Percentiles rank a stretch among this genome's conserved stretches.
These are phyloP conservation scores for Dictyophora rubrovolvata DNA, from an alignment of 768 basidiomycete species.

Conservation along the genomic window DNA sequence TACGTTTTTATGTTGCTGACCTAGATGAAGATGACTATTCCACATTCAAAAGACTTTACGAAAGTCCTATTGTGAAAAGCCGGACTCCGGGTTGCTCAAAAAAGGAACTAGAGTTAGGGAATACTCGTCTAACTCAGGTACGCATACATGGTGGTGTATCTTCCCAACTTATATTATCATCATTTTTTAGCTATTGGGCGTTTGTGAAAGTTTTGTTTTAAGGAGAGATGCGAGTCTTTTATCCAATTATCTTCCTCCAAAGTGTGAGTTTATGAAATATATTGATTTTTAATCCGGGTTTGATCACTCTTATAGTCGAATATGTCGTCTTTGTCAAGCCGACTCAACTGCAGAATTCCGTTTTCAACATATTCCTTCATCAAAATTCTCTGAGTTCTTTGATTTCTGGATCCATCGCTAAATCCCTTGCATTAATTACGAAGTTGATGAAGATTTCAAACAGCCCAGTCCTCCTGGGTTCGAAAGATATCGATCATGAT, in stretches of 20 bases:
- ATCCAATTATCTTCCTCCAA: slow-evolving; percentile 80
- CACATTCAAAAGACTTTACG: slow-evolving; percentile 74
- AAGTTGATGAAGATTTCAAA: slow-evolving; percentile 86
- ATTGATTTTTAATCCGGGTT: background rate
- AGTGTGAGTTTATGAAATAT: slow-evolving; percentile 43
- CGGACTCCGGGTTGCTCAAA: slow-evolving; percentile 63
- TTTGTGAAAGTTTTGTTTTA: slow-evolving; percentile 84
- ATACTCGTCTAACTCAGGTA: slow-evolving; percentile 71
- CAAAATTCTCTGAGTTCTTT: slow-evolving; percentile 61
- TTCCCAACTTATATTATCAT: background rate
- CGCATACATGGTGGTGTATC: background rate
- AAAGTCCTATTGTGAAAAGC: slow-evolving; percentile 78
- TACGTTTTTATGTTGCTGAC: background rate
- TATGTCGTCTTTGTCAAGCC: slow-evolving; percentile 97
- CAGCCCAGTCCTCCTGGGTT: slow-evolving; percentile 65
- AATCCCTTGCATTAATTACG: slow-evolving; percentile 71
- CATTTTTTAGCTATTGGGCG: slow-evolving; percentile 51
- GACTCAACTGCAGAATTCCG: slow-evolving; percentile 67
- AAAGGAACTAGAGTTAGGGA: slow-evolving; percentile 69
- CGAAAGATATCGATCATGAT: slow-evolving; percentile 63
- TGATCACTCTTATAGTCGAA: slow-evolving; percentile 54
- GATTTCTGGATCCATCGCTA: slow-evolving; percentile 59
- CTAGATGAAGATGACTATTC: slow-evolving; percentile 52
- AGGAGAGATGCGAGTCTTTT: slow-evolving; percentile 79
- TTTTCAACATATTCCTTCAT: slow-evolving; percentile 68